These are phyloP conservation scores for Teunomyces cretensis DNA, from an alignment of 805 yeast genomes.

Conservation along the genomic window DNA sequence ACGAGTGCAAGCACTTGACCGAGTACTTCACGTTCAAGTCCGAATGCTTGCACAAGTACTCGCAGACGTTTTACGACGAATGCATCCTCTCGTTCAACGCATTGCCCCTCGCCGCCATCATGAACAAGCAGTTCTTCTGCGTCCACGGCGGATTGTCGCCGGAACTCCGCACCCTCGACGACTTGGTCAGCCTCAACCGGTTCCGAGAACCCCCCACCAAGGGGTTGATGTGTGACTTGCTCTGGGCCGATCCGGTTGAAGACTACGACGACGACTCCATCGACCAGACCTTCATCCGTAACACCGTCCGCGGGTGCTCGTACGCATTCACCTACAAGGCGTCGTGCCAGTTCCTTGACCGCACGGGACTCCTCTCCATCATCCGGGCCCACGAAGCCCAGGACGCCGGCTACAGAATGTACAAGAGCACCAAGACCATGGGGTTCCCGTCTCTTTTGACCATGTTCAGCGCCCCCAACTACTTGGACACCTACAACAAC, in stretches of 20 bases:
- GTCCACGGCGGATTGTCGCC: conserved; percentile 97
- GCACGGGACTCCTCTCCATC: conserved; percentile 76
- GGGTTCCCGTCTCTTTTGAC: conserved; percentile 91
- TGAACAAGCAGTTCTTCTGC: conserved; percentile 93
- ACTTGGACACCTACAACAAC: conserved; percentile 86
- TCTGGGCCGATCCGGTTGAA: conserved; percentile 97
- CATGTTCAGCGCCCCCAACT: conserved; percentile 93
- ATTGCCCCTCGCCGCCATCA: conserved; percentile 86
- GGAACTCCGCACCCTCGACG: conserved; percentile 68
- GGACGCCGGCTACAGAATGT: conserved; percentile 95
- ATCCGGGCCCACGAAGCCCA: conserved; percentile 98
- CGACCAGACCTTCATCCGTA: conserved; percentile 56
- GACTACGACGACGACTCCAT: conserved; percentile 63
- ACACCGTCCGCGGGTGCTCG: conserved; percentile 86
- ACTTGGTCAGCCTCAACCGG: conserved; percentile 67
- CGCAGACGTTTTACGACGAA: conserved; percentile 61
- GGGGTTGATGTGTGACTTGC: conserved; percentile 90
- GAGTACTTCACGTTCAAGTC: conserved; percentile 89
- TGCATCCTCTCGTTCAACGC: conserved; percentile 79
- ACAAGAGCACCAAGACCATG: conserved; percentile 75
- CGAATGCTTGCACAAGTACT: conserved; percentile 87
- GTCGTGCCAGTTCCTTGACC: conserved; percentile 71
- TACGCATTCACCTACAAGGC: conserved; percentile 86
- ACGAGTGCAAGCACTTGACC: conserved; percentile 91
- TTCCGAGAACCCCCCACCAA: conserved; percentile 91